phyloP scores from a whole-genome alignment of 768 basidiomycete genomes.

The Tulasnella sp. region DNA sequence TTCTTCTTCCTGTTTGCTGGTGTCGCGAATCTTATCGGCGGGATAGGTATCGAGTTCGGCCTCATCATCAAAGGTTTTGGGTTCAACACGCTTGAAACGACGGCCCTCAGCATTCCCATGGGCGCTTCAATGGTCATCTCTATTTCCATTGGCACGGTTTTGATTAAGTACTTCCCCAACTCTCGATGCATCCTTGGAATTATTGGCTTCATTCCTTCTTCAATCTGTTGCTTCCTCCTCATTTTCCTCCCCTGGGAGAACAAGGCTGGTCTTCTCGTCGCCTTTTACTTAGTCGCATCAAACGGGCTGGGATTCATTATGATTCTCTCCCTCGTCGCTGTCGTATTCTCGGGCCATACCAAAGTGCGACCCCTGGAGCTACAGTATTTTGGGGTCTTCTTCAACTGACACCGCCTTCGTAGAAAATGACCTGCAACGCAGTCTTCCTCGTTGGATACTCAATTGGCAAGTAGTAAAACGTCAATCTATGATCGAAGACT shows the following conservation, averaged over 20 bases:
- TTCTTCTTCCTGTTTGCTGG: constrained; percentile 13
- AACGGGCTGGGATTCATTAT: not conserved
- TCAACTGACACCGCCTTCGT: not conserved
- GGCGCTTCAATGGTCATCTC: constrained; percentile 1
- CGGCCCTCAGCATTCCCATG: constrained; percentile 12
- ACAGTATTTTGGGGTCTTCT: not conserved
- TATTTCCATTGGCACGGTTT: not conserved
- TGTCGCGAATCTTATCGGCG: constrained; percentile 15
- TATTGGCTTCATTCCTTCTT: not conserved
- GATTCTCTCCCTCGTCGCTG: not conserved
- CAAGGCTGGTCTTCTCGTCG: constrained; percentile 10
- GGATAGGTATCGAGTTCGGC: constrained; percentile 15
- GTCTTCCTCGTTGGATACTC: constrained; percentile 15
- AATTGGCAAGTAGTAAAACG: not conserved
- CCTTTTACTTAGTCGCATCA: not conserved
- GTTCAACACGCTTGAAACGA: constrained; percentile 11
- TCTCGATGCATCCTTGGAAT: not conserved
- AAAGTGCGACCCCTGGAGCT: not conserved
- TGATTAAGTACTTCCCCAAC: not conserved
- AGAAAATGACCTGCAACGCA: constrained; percentile 13
- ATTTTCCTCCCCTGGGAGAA: constrained; percentile 8
- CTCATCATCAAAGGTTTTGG: constrained; percentile 16
- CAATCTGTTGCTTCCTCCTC: not conserved
- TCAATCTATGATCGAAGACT: not conserved
- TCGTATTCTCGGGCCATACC: constrained; percentile 9